phyloP scores from a whole-genome alignment of 169 alveolate genomes.

The Plasmodium knowlesi region DNA sequence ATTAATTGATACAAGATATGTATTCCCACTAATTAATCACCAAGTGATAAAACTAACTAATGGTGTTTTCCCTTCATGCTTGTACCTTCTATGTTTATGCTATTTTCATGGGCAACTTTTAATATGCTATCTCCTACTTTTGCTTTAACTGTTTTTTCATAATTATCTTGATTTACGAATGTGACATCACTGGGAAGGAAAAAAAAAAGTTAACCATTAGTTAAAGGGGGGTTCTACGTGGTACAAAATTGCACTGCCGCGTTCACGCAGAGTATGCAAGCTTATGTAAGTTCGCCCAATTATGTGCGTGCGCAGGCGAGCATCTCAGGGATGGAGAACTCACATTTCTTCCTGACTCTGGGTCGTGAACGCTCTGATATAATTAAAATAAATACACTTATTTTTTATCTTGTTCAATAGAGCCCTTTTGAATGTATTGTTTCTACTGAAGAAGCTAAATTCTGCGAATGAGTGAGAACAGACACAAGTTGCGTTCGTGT shows the following conservation, averaged over 20 bases:
- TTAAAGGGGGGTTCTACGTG: background rate
- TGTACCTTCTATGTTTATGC: constrained; percentile 88
- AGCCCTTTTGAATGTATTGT: constrained; percentile 32
- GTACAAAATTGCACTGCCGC: background rate
- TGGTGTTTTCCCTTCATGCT: background rate
- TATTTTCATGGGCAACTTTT: constrained; percentile 88
- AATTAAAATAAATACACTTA: constrained; percentile 15
- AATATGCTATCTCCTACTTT: constrained; percentile 84
- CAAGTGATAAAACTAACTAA: background rate
- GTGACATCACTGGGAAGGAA: constrained; percentile 74
- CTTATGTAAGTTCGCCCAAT: background rate
- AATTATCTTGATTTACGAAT: constrained; percentile 77
- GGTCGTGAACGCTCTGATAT: constrained; percentile 26
- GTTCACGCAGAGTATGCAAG: background rate
- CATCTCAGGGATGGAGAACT: background rate
- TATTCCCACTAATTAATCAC: background rate
- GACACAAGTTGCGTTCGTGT: background rate
- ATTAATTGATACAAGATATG: background rate
- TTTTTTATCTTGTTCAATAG: constrained; percentile 19
- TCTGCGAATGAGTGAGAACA: background rate
- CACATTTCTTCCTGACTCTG: constrained; percentile 51
- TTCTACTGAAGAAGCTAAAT: constrained; percentile 27
- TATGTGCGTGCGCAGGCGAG: background rate
- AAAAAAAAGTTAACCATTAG: background rate
- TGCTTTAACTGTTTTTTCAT: constrained; percentile 81